Base-by-base conservation (phyloP, 768 basidiomycete species). In the Suillus spraguei region DNA sequence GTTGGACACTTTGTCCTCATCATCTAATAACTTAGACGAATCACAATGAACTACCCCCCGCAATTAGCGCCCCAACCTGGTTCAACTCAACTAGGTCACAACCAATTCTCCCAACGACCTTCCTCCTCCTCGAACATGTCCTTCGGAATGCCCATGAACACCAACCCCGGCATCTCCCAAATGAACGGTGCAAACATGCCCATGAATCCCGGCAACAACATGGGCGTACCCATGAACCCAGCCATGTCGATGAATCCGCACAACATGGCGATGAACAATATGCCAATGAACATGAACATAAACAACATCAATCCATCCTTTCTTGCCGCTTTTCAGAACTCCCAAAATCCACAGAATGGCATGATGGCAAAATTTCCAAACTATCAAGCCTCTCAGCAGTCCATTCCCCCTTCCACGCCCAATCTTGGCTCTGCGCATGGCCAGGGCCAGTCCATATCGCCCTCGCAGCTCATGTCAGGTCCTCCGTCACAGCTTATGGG, bases 261-360 rank as follows among this genome's bases (percentile, higher is more conserved):
- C 9, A 58, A 58, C 47, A 39, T 59, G 28, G 10, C 53, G n/a
- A 33, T 59, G 56, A 64, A 64, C 61, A 53, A 53, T 20, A 35
- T 53, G 33, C 52, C 52, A n/a, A 58, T 64, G 64, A 32, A 53
- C 36, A 63, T 38, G 54, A 60, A 53, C 59, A 64, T 60, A 59
- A 59, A 47, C 17, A 61, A 64, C 47, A 75, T 78, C 60, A 76
- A 72, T 68, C 76, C 76, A 42, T 75, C 71, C 28, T 71, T 78
- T 63, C 70, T 77, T 38, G 70, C 75, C 60, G 68, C 72, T 36
- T 71, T 72, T 39, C 77, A 78, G 67, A 64, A 61, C 33, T 16
- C 61, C 46, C 62, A 68, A 42, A 58, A 64, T 41, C 2, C 61
- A 9, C 64, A 62, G 52, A 64, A 56, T 53, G 62, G 60, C 59